Evolutionary conservation across 257 asterid genomes (phyloP).

Genomic region (Plantago ovata): DNA sequence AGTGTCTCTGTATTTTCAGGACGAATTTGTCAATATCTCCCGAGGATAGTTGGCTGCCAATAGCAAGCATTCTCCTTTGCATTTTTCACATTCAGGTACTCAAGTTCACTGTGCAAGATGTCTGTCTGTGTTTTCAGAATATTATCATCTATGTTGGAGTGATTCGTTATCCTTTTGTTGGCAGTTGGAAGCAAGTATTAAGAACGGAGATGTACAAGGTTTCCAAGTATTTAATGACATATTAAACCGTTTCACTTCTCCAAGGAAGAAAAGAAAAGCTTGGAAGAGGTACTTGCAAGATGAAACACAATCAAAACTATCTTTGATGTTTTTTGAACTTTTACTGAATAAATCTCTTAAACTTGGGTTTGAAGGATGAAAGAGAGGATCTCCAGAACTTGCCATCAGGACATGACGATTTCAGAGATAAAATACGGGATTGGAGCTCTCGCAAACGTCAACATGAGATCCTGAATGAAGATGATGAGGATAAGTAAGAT

Average conservation of each 20-base stretch:
- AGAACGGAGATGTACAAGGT: conserved; percentile 69
- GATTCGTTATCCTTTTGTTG: conserved; percentile 19
- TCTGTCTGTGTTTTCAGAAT: conserved; percentile 14
- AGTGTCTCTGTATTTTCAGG: conserved; percentile 31
- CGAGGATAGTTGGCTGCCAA: conserved; percentile 96
- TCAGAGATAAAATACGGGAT: conserved; percentile 30
- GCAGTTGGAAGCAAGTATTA: conserved; percentile 78
- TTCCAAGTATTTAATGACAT: conserved; percentile 44
- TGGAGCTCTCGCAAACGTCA: conserved; percentile 29
- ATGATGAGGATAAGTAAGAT: conserved; percentile 20
- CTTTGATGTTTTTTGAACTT: background rate
- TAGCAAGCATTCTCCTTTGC: conserved; percentile 88
- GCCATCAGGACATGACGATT: conserved; percentile 29
- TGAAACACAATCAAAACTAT: conserved; percentile 9
- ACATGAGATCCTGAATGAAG: conserved; percentile 23
- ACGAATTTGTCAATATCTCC: conserved; percentile 81
- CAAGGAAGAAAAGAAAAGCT: conserved; percentile 25
- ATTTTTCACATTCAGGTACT: conserved; percentile 81
- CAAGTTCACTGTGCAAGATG: background rate
- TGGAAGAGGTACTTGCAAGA: conserved; percentile 41
- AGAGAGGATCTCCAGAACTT: conserved; percentile 25
- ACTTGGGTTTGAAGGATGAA: conserved; percentile 28
- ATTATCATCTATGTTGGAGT: background rate
- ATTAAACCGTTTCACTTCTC: conserved; percentile 35
- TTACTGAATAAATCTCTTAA: conserved; percentile 20